These are phyloP conservation scores for Pleurozium schreberi DNA, from an alignment of 225 moss, liverwort and hornwort genomes.

Conservation along the genomic window DNA sequence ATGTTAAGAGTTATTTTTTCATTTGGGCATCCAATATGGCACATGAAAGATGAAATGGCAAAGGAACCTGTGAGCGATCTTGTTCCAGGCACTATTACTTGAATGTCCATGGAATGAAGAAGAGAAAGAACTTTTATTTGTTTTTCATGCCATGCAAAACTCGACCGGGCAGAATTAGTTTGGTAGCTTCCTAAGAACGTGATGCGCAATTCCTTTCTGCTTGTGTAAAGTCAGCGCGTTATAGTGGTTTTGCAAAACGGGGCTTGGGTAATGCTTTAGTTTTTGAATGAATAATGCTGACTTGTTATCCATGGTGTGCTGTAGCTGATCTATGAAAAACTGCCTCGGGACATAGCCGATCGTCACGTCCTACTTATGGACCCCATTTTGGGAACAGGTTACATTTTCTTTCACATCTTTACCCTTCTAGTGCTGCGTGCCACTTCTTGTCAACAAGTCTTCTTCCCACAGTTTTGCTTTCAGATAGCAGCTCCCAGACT, in stretches of 20 bases:
- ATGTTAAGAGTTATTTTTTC: not conserved
- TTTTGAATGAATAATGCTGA: not conserved
- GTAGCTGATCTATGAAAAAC: conserved; percentile 80
- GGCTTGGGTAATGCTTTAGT: not conserved
- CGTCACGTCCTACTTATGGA: conserved; percentile 86
- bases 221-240: not conserved
- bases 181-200: not conserved
- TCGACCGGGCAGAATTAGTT: not conserved
- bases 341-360: conserved; percentile 74
- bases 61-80: not conserved
- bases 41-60: not conserved
- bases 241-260: not conserved
- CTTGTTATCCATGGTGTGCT: not conserved
- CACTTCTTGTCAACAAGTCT: not conserved
- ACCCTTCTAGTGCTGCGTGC: not conserved
- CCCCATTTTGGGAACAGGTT: conserved; percentile 84
- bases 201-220: not conserved
- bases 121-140: not conserved
- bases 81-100: not conserved
- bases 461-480: not conserved
- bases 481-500: not conserved
- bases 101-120: not conserved
- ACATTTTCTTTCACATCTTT: not conserved
- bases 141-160: not conserved
- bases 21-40: not conserved